Percentiles rank a stretch among this genome's conserved stretches.
These are phyloP conservation scores for Microbotryum lychnidis-dioicae DNA, from an alignment of 1,284 basidiomycete genomes.

Conservation along the genomic window DNA sequence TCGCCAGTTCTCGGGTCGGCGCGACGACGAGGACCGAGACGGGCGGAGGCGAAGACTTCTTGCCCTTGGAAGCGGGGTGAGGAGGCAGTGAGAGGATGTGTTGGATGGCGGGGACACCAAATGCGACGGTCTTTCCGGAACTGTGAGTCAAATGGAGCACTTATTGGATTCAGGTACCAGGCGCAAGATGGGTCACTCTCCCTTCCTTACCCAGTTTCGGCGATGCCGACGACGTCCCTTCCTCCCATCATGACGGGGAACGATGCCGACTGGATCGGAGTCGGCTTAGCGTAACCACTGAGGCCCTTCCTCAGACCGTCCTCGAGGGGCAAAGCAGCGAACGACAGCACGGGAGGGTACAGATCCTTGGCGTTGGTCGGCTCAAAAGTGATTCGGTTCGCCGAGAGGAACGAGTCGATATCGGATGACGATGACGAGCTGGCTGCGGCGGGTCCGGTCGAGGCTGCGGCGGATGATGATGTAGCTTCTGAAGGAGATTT, in stretches of 20 bases:
- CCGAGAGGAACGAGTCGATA: slow-evolving; percentile 56
- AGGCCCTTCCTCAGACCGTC: slow-evolving; percentile 57
- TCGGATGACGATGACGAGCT: slow-evolving; percentile 41
- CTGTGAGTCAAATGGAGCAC: slow-evolving; percentile 16
- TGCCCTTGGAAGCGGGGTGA: slow-evolving; percentile 25
- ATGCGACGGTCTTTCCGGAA: slow-evolving; percentile 86
- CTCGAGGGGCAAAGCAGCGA: slow-evolving; percentile 62
- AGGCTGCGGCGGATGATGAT: slow-evolving; percentile 22
- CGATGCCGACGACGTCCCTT: slow-evolving; percentile 74
- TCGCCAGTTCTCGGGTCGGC: slow-evolving; percentile 87
- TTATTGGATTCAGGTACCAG: not conserved
- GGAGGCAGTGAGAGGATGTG: slow-evolving; percentile 50
- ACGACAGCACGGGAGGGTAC: slow-evolving; percentile 66
- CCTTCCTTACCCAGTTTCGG: slow-evolving; percentile 79
- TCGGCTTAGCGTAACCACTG: slow-evolving; percentile 70
- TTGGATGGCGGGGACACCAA: slow-evolving; percentile 80
- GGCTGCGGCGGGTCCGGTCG: slow-evolving; percentile 10
- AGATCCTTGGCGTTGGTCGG: slow-evolving; percentile 45
- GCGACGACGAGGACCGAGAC: slow-evolving; percentile 79
- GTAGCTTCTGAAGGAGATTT: slow-evolving; percentile 13
- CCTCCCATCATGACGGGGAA: slow-evolving; percentile 45
- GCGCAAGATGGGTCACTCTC: not conserved
- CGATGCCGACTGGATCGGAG: slow-evolving; percentile 90
- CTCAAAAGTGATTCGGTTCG: slow-evolving; percentile 64
- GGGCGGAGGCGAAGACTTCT: slow-evolving; percentile 37